Evolutionary conservation across 2,329 filamentous ascomycete genomes (phyloP).

Genomic region (Delphinella strobiligena): DNA sequence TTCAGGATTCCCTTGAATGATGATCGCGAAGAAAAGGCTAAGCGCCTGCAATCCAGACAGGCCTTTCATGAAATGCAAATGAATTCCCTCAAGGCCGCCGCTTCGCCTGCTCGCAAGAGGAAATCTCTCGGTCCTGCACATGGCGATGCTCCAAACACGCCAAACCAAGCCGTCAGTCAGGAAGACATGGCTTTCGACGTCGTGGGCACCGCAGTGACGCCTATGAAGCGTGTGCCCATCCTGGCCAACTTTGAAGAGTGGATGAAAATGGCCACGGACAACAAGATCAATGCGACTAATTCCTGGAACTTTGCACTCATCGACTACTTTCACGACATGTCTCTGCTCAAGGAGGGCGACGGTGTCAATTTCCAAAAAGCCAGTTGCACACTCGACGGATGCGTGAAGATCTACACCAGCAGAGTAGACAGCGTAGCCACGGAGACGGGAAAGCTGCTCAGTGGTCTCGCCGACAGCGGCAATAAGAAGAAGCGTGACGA

Average conservation of each 20-base stretch:
- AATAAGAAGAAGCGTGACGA: constrained; percentile 41
- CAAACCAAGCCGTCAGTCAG: constrained; percentile 27
- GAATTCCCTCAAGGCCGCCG: constrained; percentile 78
- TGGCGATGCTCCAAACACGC: constrained; percentile 38
- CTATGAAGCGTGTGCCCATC: constrained; percentile 91
- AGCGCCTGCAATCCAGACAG: constrained; percentile 74
- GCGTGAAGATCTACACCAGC: constrained; percentile 98
- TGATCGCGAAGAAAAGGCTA: constrained; percentile 83
- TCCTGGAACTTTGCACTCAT: constrained; percentile 99
- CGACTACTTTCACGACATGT: constrained; percentile 99
- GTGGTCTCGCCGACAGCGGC: constrained; percentile 79
- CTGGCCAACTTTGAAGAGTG: constrained; percentile 98
- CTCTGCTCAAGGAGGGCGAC: constrained; percentile 86
- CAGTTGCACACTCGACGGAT: constrained; percentile 92
- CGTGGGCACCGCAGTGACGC: constrained; percentile 68
- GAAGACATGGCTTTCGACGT: constrained; percentile 47
- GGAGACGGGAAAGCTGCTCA: constrained; percentile 88
- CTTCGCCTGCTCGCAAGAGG: constrained; percentile 57
- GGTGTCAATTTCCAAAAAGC: constrained; percentile 98
- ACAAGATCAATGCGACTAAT: constrained; percentile 89
- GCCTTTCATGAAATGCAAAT: constrained; percentile 82
- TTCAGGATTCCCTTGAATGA: constrained; percentile 87
- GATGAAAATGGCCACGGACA: constrained; percentile 99
- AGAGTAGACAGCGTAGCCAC: constrained; percentile 96
- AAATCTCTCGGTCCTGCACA: constrained; percentile 37